Base-by-base conservation (phyloP, 106 monocot genomes). In the Apostasia shenzhenica region DNA sequence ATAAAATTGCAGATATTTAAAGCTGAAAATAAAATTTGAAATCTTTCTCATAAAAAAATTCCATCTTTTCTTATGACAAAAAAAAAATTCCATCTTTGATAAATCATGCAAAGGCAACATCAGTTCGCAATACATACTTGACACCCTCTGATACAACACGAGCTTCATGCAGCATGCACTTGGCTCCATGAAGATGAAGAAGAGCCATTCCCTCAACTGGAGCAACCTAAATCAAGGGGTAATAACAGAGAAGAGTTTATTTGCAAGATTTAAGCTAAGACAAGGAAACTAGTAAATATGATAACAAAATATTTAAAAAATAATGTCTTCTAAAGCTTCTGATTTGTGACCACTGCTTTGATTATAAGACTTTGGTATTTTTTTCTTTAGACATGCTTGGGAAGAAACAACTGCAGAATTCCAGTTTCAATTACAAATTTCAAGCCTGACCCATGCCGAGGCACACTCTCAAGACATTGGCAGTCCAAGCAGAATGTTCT, bases 131-230 rank as follows among this genome's bases (percentile, higher is more conserved):
- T 9, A 97, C 69, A 75, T 97, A 97, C 63, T 92, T 95, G 37
- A 89, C 41, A 58, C 79, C 87, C 70, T 79, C 89, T 0, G 78
- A 73, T 59, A 97, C 92, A 65, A 72, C 82, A 48, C 97, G 89
- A 56, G 97, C 97, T 79, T 97, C 97, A 72, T 97, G 97, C 12
- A 97, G 77, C 92, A 97, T 86, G 73, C 97, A 97, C 52, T 80
- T 86, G 14, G 79, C 76, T 6, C 95, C 95, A 54, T 97, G 97
- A 50, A 92, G 67, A 69, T 97, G 97, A 41, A 92, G 86, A 42
- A 97, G 86, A 55, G 97, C 89, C 97, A 89, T 89, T 73, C 97
- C 92, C 74, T 79, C 82, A 41, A 73, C 76, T 3, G 97, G 97
- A 70, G 97, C 81, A 64, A 97, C 95, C 95, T 95, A 6, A 52